Base-by-base conservation (phyloP, 352 stramenopile genomes). In the Aphanomyces euteiches region DNA sequence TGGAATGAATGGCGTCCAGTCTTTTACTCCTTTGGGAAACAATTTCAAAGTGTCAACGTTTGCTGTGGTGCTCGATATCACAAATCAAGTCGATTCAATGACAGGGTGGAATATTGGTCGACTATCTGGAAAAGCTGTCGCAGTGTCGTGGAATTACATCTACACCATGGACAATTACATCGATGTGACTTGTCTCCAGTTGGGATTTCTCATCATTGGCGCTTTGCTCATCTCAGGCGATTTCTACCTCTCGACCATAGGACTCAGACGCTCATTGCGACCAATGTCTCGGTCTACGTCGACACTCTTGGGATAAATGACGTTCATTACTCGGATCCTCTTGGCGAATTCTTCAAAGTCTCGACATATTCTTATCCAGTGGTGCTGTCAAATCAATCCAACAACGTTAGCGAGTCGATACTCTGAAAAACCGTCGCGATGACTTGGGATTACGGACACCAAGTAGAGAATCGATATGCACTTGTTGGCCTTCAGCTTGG, bases 1-100 rank as follows among this genome's bases (percentile, higher is more conserved):
- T 40, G 64, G 64, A 47, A 38, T 64, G 21, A 70, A 70, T 41
- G 47, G 47, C 8, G 47, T 63, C 39, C 47, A 59, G 28, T 28
- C 28, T 28, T 28, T 28, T 28, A 28, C 28, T 28, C 28, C 28
- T 28, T 28, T 28, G 28, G 28, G 28, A 28, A 28, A 28, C 28
- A 0, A 28, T 28, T n/a, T n/a, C 28, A 28, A 28, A 28, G 28
- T 28, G 28, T 28, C 28, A 28, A 28, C 28, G 2, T 28, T 28
- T 28, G 28, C 28, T 28, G 28, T 28, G 28, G 28, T 28, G 28
- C 28, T 28, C 28, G 28, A 2, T 28, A 28, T 28, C 28, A 28
- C 28, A 28, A 28, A 28, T 28, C 28, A 28, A 28, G 28, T 28
- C 28, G 2, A 28, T 28, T 28, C 28, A 28, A 38, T 43, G 19